phyloP scores from a whole-genome alignment of 164 flowering plant genomes.

The Warburgia ugandensis region DNA sequence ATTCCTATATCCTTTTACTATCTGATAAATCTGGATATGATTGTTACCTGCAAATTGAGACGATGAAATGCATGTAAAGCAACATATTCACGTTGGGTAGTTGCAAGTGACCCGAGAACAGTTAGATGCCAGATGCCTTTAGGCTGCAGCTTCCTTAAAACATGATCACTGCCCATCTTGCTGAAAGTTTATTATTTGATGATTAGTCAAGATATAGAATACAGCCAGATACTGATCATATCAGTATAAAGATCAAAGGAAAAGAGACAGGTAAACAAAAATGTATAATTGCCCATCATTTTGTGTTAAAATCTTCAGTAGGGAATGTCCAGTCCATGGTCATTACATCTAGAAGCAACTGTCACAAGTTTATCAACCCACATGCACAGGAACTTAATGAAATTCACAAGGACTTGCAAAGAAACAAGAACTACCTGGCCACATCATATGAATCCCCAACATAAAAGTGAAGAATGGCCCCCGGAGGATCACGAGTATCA shows the following conservation, averaged over 20 bases:
- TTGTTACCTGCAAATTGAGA: slow-evolving; percentile 78
- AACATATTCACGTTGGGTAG: slow-evolving; percentile 92
- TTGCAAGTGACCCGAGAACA: slow-evolving; percentile 90
- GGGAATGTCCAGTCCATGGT: too few relatives aligned
- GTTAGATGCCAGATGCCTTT: slow-evolving; percentile 75
- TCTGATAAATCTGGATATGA: too few relatives aligned
- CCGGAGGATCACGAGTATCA: slow-evolving; percentile 81
- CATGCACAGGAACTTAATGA: too few relatives aligned
- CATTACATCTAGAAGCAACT: too few relatives aligned
- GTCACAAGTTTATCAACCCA: too few relatives aligned
- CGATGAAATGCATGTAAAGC: slow-evolving; percentile 95
- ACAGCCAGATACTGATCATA: too few relatives aligned
- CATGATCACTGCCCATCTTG: slow-evolving; percentile 57
- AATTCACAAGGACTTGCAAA: too few relatives aligned
- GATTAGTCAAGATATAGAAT: neutral
- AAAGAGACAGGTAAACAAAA: too few relatives aligned
- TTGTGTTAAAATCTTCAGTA: too few relatives aligned
- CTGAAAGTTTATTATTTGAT: slow-evolving; percentile 24
- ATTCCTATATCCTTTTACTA: too few relatives aligned
- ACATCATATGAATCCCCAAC: slow-evolving; percentile 84
- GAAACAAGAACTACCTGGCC: slow-evolving; percentile 38
- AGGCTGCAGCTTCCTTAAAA: slow-evolving; percentile 67
- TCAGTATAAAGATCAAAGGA: too few relatives aligned
- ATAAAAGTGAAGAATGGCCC: slow-evolving; percentile 89
- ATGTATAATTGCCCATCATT: too few relatives aligned